Conservation (phyloP, 2,329 filamentous ascomycete genomes). For the Nemania sp. region DNA sequence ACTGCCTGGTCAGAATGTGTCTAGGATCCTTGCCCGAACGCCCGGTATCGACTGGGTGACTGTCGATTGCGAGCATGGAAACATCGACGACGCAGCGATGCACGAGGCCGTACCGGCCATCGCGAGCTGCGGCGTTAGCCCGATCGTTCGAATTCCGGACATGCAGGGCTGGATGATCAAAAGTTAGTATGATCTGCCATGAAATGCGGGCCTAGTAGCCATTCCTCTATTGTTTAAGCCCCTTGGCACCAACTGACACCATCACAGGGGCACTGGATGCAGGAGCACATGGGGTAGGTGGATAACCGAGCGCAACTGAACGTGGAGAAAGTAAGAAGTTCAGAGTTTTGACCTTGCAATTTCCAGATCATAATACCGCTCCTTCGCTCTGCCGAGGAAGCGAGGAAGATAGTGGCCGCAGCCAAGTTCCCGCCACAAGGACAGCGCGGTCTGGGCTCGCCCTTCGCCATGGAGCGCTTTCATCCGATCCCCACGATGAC, state of each 20-base stretch:
- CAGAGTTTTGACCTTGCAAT: conserved; percentile 12
- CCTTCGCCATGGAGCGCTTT: conserved; percentile 57
- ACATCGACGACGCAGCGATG: conserved; percentile 60
- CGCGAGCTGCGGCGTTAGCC: conserved; percentile 57
- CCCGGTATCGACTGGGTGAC: conserved; percentile 68
- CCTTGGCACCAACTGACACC: conserved; percentile 27
- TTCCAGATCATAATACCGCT: conserved; percentile 55
- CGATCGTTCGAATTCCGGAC: conserved; percentile 61
- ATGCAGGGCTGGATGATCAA: conserved; percentile 61
- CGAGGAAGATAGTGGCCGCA: conserved; percentile 51
- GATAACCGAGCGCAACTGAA: background rate
- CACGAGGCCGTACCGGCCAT: conserved; percentile 61
- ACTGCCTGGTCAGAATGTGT: conserved; percentile 62
- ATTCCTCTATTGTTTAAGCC: background rate
- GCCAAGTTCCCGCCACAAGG: conserved; percentile 61
- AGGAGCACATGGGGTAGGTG: conserved; percentile 58
- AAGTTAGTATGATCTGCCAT: conserved; percentile 43
- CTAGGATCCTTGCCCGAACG: conserved; percentile 59
- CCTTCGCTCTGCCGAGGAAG: conserved; percentile 57
- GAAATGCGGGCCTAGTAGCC: background rate
- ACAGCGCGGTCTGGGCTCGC: conserved; percentile 58
- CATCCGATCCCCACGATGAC: conserved; percentile 51
- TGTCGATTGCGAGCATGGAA: conserved; percentile 62
- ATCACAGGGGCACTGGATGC: conserved; percentile 57
- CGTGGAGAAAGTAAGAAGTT: background rate